Percentiles rank a stretch among this genome's conserved stretches.
Conservation (phyloP, 2,329 filamentous ascomycete species). For the Hypoxylon sp. region DNA sequence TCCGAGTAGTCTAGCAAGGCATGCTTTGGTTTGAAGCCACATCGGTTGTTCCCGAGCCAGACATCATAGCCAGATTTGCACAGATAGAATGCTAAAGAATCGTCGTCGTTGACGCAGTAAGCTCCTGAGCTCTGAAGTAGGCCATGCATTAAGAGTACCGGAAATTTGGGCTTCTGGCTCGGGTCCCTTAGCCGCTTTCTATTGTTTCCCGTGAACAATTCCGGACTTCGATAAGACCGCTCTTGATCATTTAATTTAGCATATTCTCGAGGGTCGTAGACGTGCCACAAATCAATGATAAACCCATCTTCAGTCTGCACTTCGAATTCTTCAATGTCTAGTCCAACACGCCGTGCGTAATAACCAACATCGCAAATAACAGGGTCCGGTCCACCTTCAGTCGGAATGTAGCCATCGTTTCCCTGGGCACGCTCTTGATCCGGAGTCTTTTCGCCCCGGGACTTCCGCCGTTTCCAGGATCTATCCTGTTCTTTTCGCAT, state of each 20-base stretch:
- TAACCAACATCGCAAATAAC: constrained; percentile 85
- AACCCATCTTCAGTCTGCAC: constrained; percentile 97
- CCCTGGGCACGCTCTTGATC: constrained; percentile 60
- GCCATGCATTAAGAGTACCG: constrained; percentile 89
- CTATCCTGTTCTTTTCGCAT: constrained; percentile 70
- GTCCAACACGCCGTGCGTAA: constrained; percentile 87
- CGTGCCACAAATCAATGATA: constrained; percentile 88
- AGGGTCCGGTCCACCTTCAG: constrained; percentile 85
- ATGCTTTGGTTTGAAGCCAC: constrained; percentile 86
- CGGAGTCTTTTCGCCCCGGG: constrained; percentile 56
- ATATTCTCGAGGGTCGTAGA: constrained; percentile 87
- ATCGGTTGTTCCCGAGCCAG: constrained; percentile 95
- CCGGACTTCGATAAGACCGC: constrained; percentile 69
- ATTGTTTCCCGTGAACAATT: constrained; percentile 69
- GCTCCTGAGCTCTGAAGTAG: constrained; percentile 89
- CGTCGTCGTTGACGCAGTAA: constrained; percentile 91
- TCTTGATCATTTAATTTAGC: constrained; percentile 64
- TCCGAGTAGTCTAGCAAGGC: constrained; percentile 78
- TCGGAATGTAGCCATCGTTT: constrained; percentile 75
- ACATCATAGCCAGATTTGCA: constrained; percentile 95
- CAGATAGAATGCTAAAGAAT: constrained; percentile 90
- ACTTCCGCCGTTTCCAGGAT: constrained; percentile 71
- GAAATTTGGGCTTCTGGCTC: constrained; percentile 75
- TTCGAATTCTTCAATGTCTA: constrained; percentile 85
- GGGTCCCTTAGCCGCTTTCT: constrained; percentile 57